Evolutionary conservation across 495 filamentous ascomycete species (phyloP).

Genomic region (Podospora australis): DNA sequence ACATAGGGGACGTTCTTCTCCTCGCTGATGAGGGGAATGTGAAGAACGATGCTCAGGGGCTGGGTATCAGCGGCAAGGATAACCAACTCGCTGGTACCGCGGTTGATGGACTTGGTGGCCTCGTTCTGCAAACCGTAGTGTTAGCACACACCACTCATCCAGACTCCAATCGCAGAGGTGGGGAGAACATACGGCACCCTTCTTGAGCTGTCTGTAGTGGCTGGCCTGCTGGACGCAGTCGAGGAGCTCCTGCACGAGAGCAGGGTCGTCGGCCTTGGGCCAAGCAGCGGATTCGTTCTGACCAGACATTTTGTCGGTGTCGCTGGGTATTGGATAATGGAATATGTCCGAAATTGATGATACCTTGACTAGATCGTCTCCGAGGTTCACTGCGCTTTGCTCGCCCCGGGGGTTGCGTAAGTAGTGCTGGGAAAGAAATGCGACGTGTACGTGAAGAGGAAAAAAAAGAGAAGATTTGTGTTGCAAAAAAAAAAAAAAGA

Average conservation of each 20-base stretch:
- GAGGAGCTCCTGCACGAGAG: slow-evolving; percentile 71
- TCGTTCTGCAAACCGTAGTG: slow-evolving; percentile 22
- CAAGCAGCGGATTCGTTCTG: slow-evolving; percentile 60
- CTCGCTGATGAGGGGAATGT: slow-evolving; percentile 64
- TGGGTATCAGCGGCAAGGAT: slow-evolving; percentile 82
- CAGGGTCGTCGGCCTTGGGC: slow-evolving; percentile 74
- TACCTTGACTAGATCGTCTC: slow-evolving; percentile 7
- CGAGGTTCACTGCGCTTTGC: slow-evolving; percentile 30
- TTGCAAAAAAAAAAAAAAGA: slow-evolving; percentile 11
- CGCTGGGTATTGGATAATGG: no score
- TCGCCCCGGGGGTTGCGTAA: slow-evolving; percentile 20
- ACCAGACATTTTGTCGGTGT: slow-evolving; percentile 37
- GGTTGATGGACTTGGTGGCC: slow-evolving; percentile 82
- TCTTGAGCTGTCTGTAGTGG: slow-evolving; percentile 84
- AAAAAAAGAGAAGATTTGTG: not conserved
- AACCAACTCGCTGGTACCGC: slow-evolving; percentile 82
- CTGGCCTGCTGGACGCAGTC: slow-evolving; percentile 82
- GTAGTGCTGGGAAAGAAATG: slow-evolving; percentile 10
- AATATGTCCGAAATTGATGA: no score
- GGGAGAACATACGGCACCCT: slow-evolving; percentile 50
- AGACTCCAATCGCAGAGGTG: not conserved
- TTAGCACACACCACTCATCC: not conserved
- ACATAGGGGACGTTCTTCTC: slow-evolving; percentile 68
- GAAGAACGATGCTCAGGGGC: slow-evolving; percentile 84
- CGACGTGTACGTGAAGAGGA: not conserved